Conservation (phyloP, 331 rosid genomes). For the Rhamnella rubrinervis region DNA sequence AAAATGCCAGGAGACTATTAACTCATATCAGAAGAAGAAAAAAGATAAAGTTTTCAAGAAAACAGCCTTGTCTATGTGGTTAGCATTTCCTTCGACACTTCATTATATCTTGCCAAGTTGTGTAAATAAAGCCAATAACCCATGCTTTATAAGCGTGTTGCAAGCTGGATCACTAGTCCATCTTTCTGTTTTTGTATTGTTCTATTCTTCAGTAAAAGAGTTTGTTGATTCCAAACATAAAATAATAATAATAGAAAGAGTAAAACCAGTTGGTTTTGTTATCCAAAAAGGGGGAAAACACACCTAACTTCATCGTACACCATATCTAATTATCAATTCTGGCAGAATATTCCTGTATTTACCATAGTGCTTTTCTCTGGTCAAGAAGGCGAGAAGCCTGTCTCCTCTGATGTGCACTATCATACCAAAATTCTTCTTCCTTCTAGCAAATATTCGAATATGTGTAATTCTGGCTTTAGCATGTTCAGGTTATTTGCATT, state of each 20-base stretch:
- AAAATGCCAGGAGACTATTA: slow-evolving; percentile 59
- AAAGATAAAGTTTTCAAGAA: slow-evolving; percentile 42
- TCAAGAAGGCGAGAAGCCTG: not conserved
- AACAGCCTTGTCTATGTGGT: slow-evolving; percentile 56
- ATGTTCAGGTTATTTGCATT: not conserved
- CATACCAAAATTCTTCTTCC: no score
- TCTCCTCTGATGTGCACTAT: not conserved
- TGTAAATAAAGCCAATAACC: no score
- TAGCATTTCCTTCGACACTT: slow-evolving; percentile 12
- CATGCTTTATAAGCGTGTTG: no score
- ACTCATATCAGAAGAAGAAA: slow-evolving; percentile 52
- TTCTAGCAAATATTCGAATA: no score
- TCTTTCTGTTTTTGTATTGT: no score
- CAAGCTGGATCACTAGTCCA: no score
- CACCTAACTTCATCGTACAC: not conserved
- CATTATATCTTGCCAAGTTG: no score
- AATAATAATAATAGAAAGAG: no score
- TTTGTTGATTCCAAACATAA: no score
- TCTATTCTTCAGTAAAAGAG: no score
- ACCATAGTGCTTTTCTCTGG: not conserved
- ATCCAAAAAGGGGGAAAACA: not conserved
- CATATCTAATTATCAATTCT: not conserved
- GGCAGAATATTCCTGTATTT: not conserved
- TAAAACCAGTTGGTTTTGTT: no score
- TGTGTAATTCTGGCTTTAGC: no score